Evolutionary conservation across 768 basidiomycete species (phyloP).

Genomic region (Dentipellis sp.): DNA sequence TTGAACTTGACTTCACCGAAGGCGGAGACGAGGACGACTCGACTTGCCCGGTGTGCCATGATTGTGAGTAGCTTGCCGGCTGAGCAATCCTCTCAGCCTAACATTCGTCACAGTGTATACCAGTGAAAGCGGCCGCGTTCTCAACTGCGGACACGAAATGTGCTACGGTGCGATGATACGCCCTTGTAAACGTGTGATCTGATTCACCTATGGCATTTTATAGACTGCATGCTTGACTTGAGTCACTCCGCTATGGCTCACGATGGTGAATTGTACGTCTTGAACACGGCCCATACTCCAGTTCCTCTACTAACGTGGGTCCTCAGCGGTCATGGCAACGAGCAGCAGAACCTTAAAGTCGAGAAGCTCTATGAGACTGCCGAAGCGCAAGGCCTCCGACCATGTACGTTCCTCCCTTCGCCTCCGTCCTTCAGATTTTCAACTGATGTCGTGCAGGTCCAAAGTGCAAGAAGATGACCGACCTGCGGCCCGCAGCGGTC

Average conservation of each 20-base stretch:
- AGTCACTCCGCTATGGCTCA: conserved; percentile 43
- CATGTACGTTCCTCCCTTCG: conserved; percentile 32
- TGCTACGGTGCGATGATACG: conserved; percentile 39
- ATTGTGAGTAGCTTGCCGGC: conserved; percentile 29
- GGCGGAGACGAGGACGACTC: conserved; percentile 38
- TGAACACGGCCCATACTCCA: background rate
- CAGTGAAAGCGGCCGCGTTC: conserved; percentile 45
- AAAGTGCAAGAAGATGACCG: conserved; percentile 58
- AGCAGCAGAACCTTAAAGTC: conserved; percentile 41
- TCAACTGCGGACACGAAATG: conserved; percentile 58
- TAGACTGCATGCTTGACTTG: conserved; percentile 50
- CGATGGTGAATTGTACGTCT: conserved; percentile 51
- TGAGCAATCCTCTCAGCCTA: too few relatives aligned
- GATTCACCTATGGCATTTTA: background rate
- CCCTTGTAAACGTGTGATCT: background rate
- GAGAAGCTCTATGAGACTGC: conserved; percentile 53
- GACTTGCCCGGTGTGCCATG: conserved; percentile 59
- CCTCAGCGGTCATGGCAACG: conserved; percentile 42
- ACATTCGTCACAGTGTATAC: conserved; percentile 23
- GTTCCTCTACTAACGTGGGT: background rate
- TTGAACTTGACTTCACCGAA: conserved; percentile 38
- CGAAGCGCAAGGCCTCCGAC: conserved; percentile 46
- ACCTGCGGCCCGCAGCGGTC: conserved; percentile 37
- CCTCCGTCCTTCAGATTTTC: background rate
- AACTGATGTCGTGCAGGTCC: conserved; percentile 35